Evolutionary conservation across 2,329 filamentous ascomycete species (phyloP).

Genomic region (Alternaria solani): DNA sequence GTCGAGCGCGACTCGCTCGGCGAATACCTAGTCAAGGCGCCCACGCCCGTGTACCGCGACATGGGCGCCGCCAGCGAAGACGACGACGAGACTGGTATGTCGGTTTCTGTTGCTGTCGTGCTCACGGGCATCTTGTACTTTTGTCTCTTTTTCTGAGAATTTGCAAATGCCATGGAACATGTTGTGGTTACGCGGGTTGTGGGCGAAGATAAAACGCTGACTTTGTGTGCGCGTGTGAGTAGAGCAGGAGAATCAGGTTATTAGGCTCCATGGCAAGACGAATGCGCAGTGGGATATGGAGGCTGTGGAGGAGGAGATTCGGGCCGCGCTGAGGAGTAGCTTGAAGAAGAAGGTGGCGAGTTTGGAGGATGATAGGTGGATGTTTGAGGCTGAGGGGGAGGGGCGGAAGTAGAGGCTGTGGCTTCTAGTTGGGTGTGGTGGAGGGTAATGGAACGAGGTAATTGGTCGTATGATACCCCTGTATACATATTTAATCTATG

Average conservation of each 20-base stretch:
- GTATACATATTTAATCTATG: not conserved
- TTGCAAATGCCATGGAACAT: not conserved
- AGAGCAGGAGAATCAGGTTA: constrained; percentile 48
- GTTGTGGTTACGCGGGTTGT: too few species aligned
- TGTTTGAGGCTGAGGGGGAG: constrained; percentile 74
- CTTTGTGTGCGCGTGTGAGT: not conserved
- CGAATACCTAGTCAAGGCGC: constrained; percentile 53
- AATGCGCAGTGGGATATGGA: constrained; percentile 41
- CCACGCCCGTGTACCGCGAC: constrained; percentile 33
- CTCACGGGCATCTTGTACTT: not conserved
- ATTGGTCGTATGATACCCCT: constrained; percentile 8
- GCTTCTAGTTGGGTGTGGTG: not conserved
- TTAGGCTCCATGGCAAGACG: constrained; percentile 43
- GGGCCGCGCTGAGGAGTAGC: constrained; percentile 65
- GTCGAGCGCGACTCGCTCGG: constrained; percentile 60
- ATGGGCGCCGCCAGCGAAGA: constrained; percentile 34
- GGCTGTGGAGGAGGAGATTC: constrained; percentile 52
- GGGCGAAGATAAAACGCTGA: not conserved
- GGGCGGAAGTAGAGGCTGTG: constrained; percentile 19
- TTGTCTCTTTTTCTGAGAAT: not conserved
- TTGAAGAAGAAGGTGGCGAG: constrained; percentile 75
- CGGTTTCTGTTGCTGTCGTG: not conserved
- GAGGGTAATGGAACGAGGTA: not conserved
- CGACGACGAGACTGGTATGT: constrained; percentile 45
- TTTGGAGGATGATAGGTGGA: constrained; percentile 86